Conservation (phyloP, 371 early-diverging fungal genomes). For the Apophysomyces variabilis region DNA sequence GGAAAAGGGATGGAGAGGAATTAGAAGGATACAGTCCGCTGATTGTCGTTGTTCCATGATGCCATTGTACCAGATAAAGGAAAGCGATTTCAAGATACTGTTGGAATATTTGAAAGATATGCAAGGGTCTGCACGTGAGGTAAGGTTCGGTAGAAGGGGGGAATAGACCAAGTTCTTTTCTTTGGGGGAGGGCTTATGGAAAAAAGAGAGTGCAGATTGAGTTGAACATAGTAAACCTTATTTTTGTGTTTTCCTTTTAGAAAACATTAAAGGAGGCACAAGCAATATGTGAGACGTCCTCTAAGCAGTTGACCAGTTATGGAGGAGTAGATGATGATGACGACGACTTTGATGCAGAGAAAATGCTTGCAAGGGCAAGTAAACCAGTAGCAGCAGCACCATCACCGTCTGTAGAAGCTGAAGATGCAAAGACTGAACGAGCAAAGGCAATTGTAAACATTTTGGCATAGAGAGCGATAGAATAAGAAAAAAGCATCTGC, state of each 20-base stretch:
- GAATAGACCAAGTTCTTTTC: background rate
- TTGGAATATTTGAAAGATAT: slow-evolving; percentile 44
- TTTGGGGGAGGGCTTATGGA: too few relatives aligned
- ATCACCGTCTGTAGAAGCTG: background rate
- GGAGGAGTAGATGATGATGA: slow-evolving; percentile 27
- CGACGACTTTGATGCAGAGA: slow-evolving; percentile 53
- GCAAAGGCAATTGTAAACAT: slow-evolving; percentile 32
- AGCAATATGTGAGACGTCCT: slow-evolving; percentile 21
- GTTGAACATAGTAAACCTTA: too few relatives aligned
- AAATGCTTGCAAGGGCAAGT: slow-evolving; percentile 33
- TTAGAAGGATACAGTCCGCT: too few relatives aligned
- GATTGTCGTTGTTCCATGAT: too few relatives aligned
- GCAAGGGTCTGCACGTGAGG: slow-evolving; percentile 46
- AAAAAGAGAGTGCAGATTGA: background rate
- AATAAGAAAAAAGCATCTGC: too few relatives aligned
- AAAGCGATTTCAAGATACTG: slow-evolving; percentile 39
- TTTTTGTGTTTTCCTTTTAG: slow-evolving; percentile 15
- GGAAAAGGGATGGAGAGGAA: background rate
- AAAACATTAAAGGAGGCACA: slow-evolving; percentile 39
- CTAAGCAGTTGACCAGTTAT: slow-evolving; percentile 30
- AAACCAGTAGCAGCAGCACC: background rate
- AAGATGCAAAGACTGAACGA: slow-evolving; percentile 25
- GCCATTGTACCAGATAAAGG: slow-evolving; percentile 22
- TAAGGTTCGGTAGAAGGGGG: slow-evolving; percentile 21
- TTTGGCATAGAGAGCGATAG: slow-evolving; percentile 2